These are phyloP conservation scores for Populus hybrid DNA, from an alignment of 441 rosid genomes.

Conservation along the genomic window DNA sequence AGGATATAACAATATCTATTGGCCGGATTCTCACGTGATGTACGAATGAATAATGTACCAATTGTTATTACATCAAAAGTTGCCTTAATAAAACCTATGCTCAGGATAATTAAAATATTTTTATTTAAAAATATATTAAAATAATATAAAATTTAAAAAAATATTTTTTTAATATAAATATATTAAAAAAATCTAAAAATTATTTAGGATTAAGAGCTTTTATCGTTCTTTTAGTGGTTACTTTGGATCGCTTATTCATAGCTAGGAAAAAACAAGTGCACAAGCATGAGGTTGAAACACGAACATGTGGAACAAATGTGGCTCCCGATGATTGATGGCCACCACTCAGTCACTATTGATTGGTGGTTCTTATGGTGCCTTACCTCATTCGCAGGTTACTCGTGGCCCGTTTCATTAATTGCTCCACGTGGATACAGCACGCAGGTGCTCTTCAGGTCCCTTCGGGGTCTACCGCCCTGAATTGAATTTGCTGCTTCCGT, in stretches of 20 bases:
- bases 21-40: too few species aligned
- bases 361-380: neutral
- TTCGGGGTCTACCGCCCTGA: neutral
- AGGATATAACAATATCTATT: too few species aligned
- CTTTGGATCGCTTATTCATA: neutral
- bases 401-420: slow-evolving; percentile 20
- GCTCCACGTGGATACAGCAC: slow-evolving; percentile 11
- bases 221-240: neutral
- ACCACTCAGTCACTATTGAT: neutral
- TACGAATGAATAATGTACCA: too few species aligned
- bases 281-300: neutral
- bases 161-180: too few species aligned
- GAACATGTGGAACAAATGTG: neutral
- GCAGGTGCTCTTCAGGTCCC: neutral
- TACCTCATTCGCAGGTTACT: slow-evolving; percentile 16
- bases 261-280: neutral
- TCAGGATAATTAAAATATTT: too few species aligned
- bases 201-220: too few species aligned
- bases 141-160: too few species aligned
- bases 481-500: neutral
- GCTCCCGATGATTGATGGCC: neutral
- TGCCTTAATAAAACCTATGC: too few species aligned
- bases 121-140: too few species aligned
- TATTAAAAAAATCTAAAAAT: too few species aligned
- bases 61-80: too few species aligned